Evolutionary conservation across 495 filamentous ascomycete species (phyloP).

Genomic region (Lentithecium fluviatile): DNA sequence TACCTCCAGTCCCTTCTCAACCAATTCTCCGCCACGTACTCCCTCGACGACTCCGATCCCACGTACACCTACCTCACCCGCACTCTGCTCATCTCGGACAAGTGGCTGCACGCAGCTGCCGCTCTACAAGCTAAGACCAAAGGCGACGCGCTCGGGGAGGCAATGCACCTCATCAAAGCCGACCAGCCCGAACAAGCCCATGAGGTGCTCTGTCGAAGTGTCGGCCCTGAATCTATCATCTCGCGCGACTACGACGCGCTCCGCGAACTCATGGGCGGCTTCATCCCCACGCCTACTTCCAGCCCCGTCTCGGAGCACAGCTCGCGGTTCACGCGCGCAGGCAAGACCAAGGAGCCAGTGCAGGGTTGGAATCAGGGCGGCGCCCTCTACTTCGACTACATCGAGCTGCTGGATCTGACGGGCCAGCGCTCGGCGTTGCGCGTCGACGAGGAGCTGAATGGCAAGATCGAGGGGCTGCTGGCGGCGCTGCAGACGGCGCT

Average conservation of each 20-base stretch:
- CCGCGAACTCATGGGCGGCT: conserved; percentile 62
- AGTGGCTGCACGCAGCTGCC: conserved; percentile 85
- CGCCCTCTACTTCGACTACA: conserved; percentile 77
- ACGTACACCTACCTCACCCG: conserved; percentile 58
- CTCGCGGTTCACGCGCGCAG: conserved; percentile 30
- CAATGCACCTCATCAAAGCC: conserved; percentile 72
- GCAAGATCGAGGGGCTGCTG: conserved; percentile 56
- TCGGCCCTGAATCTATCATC: conserved; percentile 77
- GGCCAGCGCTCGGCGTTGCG: conserved; percentile 34
- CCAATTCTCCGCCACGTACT: conserved; percentile 44
- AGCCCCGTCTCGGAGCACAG: conserved; percentile 1
- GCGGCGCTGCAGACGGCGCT: conserved; percentile 63
- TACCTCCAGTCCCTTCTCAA: conserved; percentile 69
- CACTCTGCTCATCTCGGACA: conserved; percentile 64
- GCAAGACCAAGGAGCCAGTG: conserved; percentile 39
- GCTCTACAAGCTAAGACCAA: conserved; percentile 71
- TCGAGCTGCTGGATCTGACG: conserved; percentile 55
- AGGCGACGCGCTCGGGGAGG: conserved; percentile 62
- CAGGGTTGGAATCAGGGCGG: conserved; percentile 74
- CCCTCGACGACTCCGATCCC: conserved; percentile 51
- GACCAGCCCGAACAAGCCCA: conserved; percentile 78
- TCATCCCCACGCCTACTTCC: conserved; percentile 43
- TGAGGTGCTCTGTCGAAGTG: conserved; percentile 69
- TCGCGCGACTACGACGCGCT: conserved; percentile 69
- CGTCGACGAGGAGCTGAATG: conserved; percentile 41